Evolutionary conservation across 257 asterid species (phyloP), one percentile per base, ranked within the genome.

Genomic region (Pogostemon cablin): DNA sequence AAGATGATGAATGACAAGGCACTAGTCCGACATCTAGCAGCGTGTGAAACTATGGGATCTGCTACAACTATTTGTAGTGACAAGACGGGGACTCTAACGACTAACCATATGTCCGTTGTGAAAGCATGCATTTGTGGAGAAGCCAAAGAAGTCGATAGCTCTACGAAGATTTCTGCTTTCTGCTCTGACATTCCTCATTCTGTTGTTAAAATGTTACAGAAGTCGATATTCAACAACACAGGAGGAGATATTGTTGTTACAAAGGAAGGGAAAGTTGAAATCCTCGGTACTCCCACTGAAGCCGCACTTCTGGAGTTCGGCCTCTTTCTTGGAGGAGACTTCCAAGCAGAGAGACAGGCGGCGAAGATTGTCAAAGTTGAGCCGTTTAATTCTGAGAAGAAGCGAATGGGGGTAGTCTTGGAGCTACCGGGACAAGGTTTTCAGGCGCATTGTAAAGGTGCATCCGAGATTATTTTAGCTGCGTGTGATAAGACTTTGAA

Each of bases 1-100:
- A 92, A 89, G 82, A 92, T 92, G 98, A 92, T 92, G 98, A 90
- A 86, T 34, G 98, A 92, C 75, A 92, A 83, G 80, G 96, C 98
- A 40, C 96, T 92, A 62, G 98, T 89, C 42, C 96, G 95, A 58
- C 92, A 88, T 79, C 77, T 91, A 69, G 96, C 98, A 49, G 98
- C 98, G 72, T 92, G 98, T 74, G 98, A 92, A 77, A 92, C 98
- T 61, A 92, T 92, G 98, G 98, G 98, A 66, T 92, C 98, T 69
- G 88, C 98, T 61, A 92, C 98, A 20, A 87, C 93, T 66, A 92
- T 92, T 54, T 92, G 98, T 61, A 92, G 98, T 76, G 98, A 92
- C 84, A 92, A 92, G 83, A 92, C 98, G 9, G 98, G 98, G 64
- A 92, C 98, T 7, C 81, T 91, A 71, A 91, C 98, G 3, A 87